A percentile compares a stretch with the other conserved stretches of the same genome.
Conservation (phyloP, 441 rosid species). For the Codiaeum variegatum region DNA sequence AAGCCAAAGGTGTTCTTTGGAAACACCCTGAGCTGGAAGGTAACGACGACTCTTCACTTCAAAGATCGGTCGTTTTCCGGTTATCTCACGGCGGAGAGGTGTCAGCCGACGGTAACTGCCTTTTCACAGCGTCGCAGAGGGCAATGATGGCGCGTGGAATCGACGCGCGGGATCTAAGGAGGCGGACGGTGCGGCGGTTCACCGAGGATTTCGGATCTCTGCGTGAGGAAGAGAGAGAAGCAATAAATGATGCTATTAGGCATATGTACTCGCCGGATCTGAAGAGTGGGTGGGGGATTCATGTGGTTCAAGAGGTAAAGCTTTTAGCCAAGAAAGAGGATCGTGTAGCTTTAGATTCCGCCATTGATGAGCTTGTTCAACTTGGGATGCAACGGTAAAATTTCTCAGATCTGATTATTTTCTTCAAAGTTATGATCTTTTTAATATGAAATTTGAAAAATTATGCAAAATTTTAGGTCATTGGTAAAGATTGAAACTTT, state of each 20-base stretch:
- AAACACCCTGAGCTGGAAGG: conserved; percentile 51
- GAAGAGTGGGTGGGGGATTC: conserved; percentile 92
- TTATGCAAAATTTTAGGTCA: not conserved
- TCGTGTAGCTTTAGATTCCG: conserved; percentile 59
- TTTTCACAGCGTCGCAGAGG: conserved; percentile 76
- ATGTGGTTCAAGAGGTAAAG: conserved; percentile 87
- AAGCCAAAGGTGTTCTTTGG: conserved; percentile 81
- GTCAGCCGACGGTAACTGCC: conserved; percentile 89
- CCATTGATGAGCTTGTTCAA: conserved; percentile 71
- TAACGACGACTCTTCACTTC: conserved; percentile 21
- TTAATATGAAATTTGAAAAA: not conserved
- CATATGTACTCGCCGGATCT: conserved; percentile 97
- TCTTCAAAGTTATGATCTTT: not conserved
- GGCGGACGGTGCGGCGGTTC: conserved; percentile 70
- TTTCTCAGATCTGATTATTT: conserved; percentile 4
- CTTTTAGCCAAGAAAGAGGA: conserved; percentile 70
- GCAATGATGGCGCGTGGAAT: conserved; percentile 71
- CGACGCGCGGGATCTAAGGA: conserved; percentile 76
- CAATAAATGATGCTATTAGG: conserved; percentile 49
- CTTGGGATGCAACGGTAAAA: conserved; percentile 80
- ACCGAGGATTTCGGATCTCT: conserved; percentile 62
- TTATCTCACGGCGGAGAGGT: conserved; percentile 91
- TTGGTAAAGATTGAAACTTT: not conserved
- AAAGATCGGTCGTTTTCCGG: conserved; percentile 59
- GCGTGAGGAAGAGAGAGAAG: conserved; percentile 38